Conservation (phyloP, 805 yeast species). For the Tetrapisispora taiwanensis region DNA sequence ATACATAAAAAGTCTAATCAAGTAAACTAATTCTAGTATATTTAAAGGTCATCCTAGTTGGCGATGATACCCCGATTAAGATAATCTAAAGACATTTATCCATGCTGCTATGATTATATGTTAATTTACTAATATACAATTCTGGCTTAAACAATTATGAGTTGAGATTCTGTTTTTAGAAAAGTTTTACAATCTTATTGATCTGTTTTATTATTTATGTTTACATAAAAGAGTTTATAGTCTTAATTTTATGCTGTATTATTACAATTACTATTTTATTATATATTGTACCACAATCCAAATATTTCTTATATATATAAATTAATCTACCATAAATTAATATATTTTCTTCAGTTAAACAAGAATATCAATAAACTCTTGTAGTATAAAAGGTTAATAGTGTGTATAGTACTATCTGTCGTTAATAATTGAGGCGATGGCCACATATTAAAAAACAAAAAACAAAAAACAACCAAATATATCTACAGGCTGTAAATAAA, state of each 20-base stretch:
- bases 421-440: no score
- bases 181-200: not conserved
- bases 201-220: not conserved
- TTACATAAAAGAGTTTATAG: conserved; percentile 1
- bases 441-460: no score
- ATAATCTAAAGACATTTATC: not conserved
- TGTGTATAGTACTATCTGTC: no score
- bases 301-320: no score
- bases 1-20: not conserved
- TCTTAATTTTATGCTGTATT: conserved; percentile 2
- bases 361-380: no score
- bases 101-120: not conserved
- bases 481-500: no score
- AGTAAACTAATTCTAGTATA: not conserved
- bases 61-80: not conserved
- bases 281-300: no score
- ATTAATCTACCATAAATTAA: no score
- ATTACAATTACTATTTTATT: not conserved
- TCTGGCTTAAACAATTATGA: not conserved
- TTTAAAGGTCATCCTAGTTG: not conserved
- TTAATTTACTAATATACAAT: not conserved
- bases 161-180: not conserved
- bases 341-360: no score
- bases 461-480: no score
- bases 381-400: no score